Conservation (phyloP, 768 basidiomycete genomes). For the Agaricus sinodeliciosus region DNA sequence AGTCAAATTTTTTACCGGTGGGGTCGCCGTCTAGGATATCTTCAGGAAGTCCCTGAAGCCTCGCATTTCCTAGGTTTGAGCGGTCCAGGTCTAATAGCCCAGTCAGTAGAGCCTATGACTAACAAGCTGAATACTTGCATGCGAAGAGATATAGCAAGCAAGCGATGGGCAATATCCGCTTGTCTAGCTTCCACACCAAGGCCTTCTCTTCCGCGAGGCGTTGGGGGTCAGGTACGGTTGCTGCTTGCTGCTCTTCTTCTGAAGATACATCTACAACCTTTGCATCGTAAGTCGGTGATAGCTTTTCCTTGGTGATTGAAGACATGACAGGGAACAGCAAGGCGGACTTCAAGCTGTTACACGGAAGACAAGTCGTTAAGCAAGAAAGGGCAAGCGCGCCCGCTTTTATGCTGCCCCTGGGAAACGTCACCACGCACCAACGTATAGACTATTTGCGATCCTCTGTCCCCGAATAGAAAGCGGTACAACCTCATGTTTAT, state of each 20-base stretch:
- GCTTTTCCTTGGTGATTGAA: slow-evolving; percentile 10
- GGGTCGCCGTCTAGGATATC: slow-evolving; percentile 64
- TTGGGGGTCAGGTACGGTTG: not conserved
- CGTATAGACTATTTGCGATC: slow-evolving; percentile 15
- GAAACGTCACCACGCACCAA: slow-evolving; percentile 23
- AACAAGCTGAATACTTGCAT: slow-evolving; percentile 37
- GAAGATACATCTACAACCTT: slow-evolving; percentile 22
- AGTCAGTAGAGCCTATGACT: not conserved
- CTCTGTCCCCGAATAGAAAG: slow-evolving; percentile 15
- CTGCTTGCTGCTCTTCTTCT: slow-evolving; percentile 5
- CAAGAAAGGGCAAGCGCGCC: not conserved
- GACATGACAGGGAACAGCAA: slow-evolving; percentile 8
- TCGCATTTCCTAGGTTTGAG: slow-evolving; percentile 74
- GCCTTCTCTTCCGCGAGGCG: slow-evolving; percentile 28
- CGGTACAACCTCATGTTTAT: slow-evolving; percentile 19
- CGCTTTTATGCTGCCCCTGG: slow-evolving; percentile 3
- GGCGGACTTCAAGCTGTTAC: not conserved
- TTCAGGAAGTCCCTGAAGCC: slow-evolving; percentile 61
- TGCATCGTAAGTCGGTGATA: slow-evolving; percentile 19
- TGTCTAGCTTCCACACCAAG: slow-evolving; percentile 60
- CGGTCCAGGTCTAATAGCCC: slow-evolving; percentile 55
- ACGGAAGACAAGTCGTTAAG: slow-evolving; percentile 5
- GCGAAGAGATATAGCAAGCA: slow-evolving; percentile 75
- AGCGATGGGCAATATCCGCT: slow-evolving; percentile 61
- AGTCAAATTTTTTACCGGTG: slow-evolving; percentile 66